These are phyloP conservation scores for Rhinocladiella similis DNA, from an alignment of 2,329 filamentous ascomycete species.

Conservation along the genomic window DNA sequence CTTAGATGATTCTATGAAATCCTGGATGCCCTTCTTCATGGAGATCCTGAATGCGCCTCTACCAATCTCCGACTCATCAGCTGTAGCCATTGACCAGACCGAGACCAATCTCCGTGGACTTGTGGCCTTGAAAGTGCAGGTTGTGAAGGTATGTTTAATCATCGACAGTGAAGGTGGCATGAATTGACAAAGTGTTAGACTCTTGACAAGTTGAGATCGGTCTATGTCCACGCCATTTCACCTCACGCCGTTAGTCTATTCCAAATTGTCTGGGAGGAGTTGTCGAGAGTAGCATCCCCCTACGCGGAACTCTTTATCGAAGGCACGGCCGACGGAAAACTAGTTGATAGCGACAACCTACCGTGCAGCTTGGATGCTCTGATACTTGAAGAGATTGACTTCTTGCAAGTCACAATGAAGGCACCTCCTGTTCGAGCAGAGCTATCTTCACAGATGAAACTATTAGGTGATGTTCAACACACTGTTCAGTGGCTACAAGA, in stretches of 20 bases:
- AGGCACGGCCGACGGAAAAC: constrained; percentile 78
- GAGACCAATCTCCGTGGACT: constrained; percentile 72
- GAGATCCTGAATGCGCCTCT: constrained; percentile 72
- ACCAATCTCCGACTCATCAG: constrained; percentile 43
- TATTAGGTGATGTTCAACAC: constrained; percentile 58
- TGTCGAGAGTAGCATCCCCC: constrained; percentile 68
- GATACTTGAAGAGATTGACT: constrained; percentile 89
- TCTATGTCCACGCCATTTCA: constrained; percentile 79
- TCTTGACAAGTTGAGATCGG: constrained; percentile 79
- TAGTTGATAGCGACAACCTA: constrained; percentile 79
- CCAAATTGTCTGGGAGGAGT: constrained; percentile 83
- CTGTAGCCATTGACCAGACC: constrained; percentile 46
- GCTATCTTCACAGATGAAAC: constrained; percentile 74
- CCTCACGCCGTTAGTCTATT: constrained; percentile 83
- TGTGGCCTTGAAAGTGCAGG: constrained; percentile 85
- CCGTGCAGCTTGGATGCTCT: constrained; percentile 94
- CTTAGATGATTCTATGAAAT: constrained; percentile 77
- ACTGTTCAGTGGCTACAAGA: constrained; percentile 80
- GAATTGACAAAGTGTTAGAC: constrained; percentile 53
- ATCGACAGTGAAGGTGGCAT: too few relatives aligned
- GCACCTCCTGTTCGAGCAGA: constrained; percentile 86
- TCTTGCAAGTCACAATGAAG: constrained; percentile 86
- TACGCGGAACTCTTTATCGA: constrained; percentile 85
- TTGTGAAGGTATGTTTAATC: constrained; percentile 64
- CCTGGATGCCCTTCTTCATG: constrained; percentile 90